Percentiles rank a stretch among this genome's conserved stretches.
phyloP scores from a whole-genome alignment of 163 green algal species.

The Chlamydomonas reinhardtii region DNA sequence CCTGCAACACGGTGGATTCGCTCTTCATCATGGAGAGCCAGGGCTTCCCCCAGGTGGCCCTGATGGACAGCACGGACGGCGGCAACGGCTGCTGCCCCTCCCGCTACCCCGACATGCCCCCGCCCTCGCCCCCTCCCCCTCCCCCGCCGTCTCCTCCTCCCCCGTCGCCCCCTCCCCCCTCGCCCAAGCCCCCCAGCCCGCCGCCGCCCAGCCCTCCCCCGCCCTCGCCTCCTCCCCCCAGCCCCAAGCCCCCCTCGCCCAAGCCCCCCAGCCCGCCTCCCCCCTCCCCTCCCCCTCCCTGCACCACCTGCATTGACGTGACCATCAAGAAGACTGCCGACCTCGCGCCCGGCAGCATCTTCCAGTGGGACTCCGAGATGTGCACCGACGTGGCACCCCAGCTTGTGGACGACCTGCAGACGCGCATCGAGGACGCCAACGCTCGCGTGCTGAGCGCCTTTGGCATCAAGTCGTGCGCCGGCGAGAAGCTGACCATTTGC shows the following conservation, averaged over 20 bases:
- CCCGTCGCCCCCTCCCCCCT: too few species aligned
- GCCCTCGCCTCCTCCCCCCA: background rate
- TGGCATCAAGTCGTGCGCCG: background rate
- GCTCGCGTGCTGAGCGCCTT: background rate
- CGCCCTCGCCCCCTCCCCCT: background rate
- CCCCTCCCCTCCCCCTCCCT: background rate
- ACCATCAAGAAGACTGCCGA: background rate
- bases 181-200: background rate
- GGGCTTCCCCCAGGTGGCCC: background rate
- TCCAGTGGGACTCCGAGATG: background rate
- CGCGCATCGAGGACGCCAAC: background rate
- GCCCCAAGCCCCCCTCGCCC: too few species aligned
- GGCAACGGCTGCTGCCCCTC: constrained; percentile 3
- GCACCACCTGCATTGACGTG: background rate
- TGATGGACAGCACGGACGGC: constrained; percentile 6
- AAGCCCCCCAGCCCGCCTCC: too few species aligned
- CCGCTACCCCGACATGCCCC: constrained; percentile 7
- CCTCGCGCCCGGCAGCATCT: background rate
- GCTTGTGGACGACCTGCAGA: background rate
- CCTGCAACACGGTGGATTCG: background rate
- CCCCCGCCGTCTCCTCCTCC: too few species aligned
- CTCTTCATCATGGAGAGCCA: background rate
- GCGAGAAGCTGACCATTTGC: background rate
- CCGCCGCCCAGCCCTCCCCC: too few species aligned
- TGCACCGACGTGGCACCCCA: background rate